These are phyloP conservation scores for Pugionium dolabratum DNA, from an alignment of 345 rosid genomes.

Conservation along the genomic window DNA sequence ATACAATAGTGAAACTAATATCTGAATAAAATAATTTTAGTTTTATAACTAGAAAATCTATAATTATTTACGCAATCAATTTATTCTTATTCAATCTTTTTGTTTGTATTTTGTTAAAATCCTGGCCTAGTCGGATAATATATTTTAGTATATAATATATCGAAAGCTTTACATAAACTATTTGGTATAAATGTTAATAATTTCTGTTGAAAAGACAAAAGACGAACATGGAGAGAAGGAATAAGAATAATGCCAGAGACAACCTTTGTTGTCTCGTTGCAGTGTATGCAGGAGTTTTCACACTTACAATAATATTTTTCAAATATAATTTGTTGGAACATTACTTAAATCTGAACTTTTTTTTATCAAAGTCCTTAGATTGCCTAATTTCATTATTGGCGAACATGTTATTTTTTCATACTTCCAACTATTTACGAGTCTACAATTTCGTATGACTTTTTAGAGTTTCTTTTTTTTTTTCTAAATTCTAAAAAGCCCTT, in stretches of 20 bases:
- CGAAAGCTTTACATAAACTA: background rate
- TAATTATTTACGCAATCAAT: too few relatives aligned
- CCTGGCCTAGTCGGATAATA: slow-evolving; percentile 1
- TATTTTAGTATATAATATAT: slow-evolving; percentile 1
- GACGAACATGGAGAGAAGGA: slow-evolving; percentile 34
- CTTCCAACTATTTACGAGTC: slow-evolving; percentile 28
- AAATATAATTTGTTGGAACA: slow-evolving; percentile 28
- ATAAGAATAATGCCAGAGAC: slow-evolving; percentile 28
- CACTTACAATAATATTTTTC: slow-evolving; percentile 13
- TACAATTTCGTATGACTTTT: slow-evolving; percentile 20
- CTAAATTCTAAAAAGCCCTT: background rate
- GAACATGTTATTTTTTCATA: slow-evolving; percentile 34
- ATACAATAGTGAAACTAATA: too few relatives aligned
- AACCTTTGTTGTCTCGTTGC: slow-evolving; percentile 36
- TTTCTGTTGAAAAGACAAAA: slow-evolving; percentile 25
- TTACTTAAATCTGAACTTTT: background rate
- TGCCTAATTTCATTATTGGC: slow-evolving; percentile 42
- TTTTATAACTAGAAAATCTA: too few relatives aligned
- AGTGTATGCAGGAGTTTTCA: slow-evolving; percentile 23
- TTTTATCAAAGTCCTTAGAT: slow-evolving; percentile 37
- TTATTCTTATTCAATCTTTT: background rate
- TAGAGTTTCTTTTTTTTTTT: background rate
- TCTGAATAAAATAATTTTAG: too few relatives aligned
- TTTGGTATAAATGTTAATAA: background rate
- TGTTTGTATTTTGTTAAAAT: background rate